Conservation (phyloP, 2,329 filamentous ascomycete genomes). For the Plectosphaerella cucumerina region DNA sequence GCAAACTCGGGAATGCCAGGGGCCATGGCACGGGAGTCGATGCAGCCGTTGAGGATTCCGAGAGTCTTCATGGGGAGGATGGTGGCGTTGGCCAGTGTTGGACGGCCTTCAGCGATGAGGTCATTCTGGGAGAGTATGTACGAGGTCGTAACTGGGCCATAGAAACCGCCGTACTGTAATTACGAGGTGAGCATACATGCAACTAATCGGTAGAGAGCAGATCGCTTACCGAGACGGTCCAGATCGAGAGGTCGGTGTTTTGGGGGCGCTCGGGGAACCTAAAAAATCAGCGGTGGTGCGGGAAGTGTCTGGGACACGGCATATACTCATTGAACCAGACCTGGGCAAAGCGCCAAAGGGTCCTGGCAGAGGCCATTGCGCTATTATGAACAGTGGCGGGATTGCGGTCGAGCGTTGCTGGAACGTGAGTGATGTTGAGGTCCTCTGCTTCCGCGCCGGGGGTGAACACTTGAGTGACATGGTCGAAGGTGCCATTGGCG, state of each 20-base stretch:
- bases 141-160: slow-evolving; percentile 2
- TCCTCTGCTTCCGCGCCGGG: slow-evolving; percentile 20
- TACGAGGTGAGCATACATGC: too few relatives aligned
- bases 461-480: slow-evolving; percentile 12
- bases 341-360: slow-evolving; percentile 18
- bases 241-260: slow-evolving; percentile 48
- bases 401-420: slow-evolving; percentile 37
- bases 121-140: slow-evolving; percentile 8
- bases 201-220: neutral
- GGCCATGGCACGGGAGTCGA: slow-evolving; percentile 19
- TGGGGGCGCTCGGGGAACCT: slow-evolving; percentile 57
- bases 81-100: slow-evolving; percentile 8
- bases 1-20: slow-evolving; percentile 24
- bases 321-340: slow-evolving; percentile 51
- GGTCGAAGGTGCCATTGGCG: slow-evolving; percentile 15
- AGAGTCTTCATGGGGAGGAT: slow-evolving; percentile 18
- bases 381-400: slow-evolving; percentile 21
- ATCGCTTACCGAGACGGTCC: slow-evolving; percentile 24
- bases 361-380: slow-evolving; percentile 37
- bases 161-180: slow-evolving; percentile 7
- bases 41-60: neutral
- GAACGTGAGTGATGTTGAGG: slow-evolving; percentile 46
- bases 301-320: neutral
- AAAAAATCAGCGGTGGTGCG: neutral
- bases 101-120: neutral